Evolutionary conservation across 495 filamentous ascomycete species (phyloP).

Genomic region (Penicillium robsamsonii): DNA sequence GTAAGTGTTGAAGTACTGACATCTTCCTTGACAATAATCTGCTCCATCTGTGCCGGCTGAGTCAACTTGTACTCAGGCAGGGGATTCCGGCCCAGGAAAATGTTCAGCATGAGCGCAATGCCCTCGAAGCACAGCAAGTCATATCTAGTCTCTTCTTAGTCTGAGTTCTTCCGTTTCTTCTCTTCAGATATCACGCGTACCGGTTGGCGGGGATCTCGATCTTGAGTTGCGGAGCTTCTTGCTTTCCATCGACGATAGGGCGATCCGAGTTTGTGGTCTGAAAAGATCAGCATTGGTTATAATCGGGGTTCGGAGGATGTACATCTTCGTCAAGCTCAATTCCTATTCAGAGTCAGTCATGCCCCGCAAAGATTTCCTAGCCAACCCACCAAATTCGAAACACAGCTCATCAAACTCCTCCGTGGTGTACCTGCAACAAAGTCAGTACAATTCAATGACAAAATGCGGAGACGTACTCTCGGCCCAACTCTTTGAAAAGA

Average conservation of each 20-base stretch:
- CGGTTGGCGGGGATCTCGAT: slow-evolving; percentile 98
- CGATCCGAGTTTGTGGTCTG: slow-evolving; percentile 71
- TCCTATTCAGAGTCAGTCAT: slow-evolving; percentile 49
- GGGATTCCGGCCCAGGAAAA: slow-evolving; percentile 74
- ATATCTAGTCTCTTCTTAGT: slow-evolving; percentile 62
- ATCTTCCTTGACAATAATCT: slow-evolving; percentile 72
- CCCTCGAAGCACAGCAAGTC: slow-evolving; percentile 99
- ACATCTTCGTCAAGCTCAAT: slow-evolving; percentile 97
- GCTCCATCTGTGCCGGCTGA: slow-evolving; percentile 69
- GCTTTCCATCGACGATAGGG: slow-evolving; percentile 70
- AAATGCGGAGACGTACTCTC: slow-evolving; percentile 59
- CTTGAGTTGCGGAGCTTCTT: slow-evolving; percentile 90
- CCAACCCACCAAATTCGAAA: slow-evolving; percentile 84
- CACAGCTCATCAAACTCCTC: slow-evolving; percentile 95
- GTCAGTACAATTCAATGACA: neutral
- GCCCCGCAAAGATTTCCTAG: slow-evolving; percentile 25
- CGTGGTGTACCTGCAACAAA: slow-evolving; percentile 68
- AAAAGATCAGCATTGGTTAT: neutral
- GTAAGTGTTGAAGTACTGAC: slow-evolving; percentile 36
- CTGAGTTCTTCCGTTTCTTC: slow-evolving; percentile 1
- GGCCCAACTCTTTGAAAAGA: slow-evolving; percentile 87
- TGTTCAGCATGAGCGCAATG: slow-evolving; percentile 90
- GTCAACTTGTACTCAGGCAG: slow-evolving; percentile 77
- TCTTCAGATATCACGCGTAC: slow-evolving; percentile 34
- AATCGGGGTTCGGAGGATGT: neutral